Base-by-base conservation (phyloP, 2,329 filamentous ascomycete genomes). In the Drechslera avenae region DNA sequence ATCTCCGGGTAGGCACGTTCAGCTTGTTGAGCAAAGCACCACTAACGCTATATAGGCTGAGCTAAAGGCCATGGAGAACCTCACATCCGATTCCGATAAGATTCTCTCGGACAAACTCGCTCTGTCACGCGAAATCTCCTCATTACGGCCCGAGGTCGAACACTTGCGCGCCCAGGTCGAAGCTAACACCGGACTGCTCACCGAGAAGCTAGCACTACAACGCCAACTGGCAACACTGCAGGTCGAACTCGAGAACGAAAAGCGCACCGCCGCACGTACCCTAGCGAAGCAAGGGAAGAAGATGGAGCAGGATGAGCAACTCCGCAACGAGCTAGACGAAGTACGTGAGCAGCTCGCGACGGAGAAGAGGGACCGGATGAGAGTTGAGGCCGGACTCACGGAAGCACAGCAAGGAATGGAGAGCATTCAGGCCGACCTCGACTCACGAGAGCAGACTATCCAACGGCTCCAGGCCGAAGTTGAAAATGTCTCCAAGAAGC, bases 221-320 rank as follows among this genome's bases (percentile, higher is more conserved):
- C 86, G 89, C 39, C 89, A 94, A 73, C 73, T 96, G 21, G 87
- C 82, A 65, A 85, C 87, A 1, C 73, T 92, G 2, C 89, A 96
- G 71, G 86, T 90, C 35, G 89, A 96, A 62, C 80, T 96, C 2
- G 90, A 92, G 58, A 90, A 89, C 59, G 90, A 94, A 69, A 93
- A 86, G 71, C 83, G 86, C n/a, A 81, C 85, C 3, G 78, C 83
- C 7, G 83, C 86, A 59, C 83, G 86, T 43, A 81, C 81, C 3
- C 62, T 76, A 4, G 76, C 77, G 1, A 80, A 81, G 59, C 70
- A 74, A 60, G 77, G 75, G 39, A 76, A 69, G 67, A 81, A 68
- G 69, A 82, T 75, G 34, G 76, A 79, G 46, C 75, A 76, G 32
- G 79, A 81, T 58, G 77, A 74, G 46, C 77, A 76, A 60, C 64